Percentiles rank a stretch among this genome's conserved stretches.
Evolutionary conservation across 352 stramenopile genomes (phyloP).

Genomic region (Globisporangium ultimum): DNA sequence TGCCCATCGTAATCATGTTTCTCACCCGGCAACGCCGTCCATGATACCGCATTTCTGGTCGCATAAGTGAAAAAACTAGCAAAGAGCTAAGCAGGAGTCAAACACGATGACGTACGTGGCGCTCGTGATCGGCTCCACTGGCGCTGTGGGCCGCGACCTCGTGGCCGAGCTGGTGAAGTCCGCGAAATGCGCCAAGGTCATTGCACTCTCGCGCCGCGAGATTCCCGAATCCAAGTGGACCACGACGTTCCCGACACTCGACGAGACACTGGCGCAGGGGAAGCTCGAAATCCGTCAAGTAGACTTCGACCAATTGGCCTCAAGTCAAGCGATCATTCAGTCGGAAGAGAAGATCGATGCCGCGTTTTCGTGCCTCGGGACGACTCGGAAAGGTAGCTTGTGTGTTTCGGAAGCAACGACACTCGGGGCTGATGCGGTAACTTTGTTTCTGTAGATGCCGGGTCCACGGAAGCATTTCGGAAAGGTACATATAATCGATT

Average conservation of each 20-base stretch:
- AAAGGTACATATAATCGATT: slow-evolving; percentile 47
- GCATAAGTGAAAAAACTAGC: no score
- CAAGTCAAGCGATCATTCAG: slow-evolving; percentile 19
- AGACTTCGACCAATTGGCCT: slow-evolving; percentile 53
- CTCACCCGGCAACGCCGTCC: no score
- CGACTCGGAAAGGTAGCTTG: slow-evolving; percentile 72
- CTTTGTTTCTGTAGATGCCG: no score
- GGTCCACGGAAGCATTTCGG: slow-evolving; percentile 58
- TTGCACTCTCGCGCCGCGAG: slow-evolving; percentile 57
- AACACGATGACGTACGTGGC: slow-evolving; percentile 50
- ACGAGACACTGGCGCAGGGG: slow-evolving; percentile 26
- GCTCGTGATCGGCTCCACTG: slow-evolving; percentile 68
- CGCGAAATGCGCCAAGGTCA: slow-evolving; percentile 47
- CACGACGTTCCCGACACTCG: slow-evolving; percentile 39
- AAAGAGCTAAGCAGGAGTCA: slow-evolving; percentile 6
- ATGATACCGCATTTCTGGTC: no score
- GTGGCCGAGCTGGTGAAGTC: slow-evolving; percentile 63
- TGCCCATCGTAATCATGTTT: no score
- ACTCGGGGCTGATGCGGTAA: no score
- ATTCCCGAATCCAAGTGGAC: slow-evolving; percentile 40
- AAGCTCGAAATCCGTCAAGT: slow-evolving; percentile 55
- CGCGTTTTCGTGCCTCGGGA: slow-evolving; percentile 70
- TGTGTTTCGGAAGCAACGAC: no score
- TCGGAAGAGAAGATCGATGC: slow-evolving; percentile 45
- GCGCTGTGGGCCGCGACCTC: slow-evolving; percentile 67